Conservation (phyloP, 179 eudicot species). For the Camellia oleifera region DNA sequence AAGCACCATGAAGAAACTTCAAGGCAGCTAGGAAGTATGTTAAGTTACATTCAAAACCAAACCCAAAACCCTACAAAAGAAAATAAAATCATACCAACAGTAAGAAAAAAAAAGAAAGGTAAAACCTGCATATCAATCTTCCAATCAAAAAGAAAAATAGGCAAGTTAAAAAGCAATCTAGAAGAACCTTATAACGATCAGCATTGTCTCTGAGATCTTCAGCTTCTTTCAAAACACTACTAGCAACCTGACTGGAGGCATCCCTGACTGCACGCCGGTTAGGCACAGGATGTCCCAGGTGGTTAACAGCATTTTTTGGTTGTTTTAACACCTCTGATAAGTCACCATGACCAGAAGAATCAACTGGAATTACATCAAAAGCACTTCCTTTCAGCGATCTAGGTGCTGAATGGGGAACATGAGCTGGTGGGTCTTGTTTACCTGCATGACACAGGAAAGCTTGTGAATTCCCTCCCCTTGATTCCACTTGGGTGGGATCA, state of each 20-base stretch:
- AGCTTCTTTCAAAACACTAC: slow-evolving; percentile 41
- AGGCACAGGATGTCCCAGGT: slow-evolving; percentile 12
- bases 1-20: slow-evolving; percentile 54
- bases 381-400: slow-evolving; percentile 27
- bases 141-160: neutral
- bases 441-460: slow-evolving; percentile 19
- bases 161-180: neutral
- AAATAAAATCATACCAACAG: slow-evolving; percentile 12
- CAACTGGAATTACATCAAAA: slow-evolving; percentile 28
- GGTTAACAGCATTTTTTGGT: slow-evolving; percentile 12
- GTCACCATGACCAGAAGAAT: slow-evolving; percentile 25
- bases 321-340: slow-evolving; percentile 26
- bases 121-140: neutral
- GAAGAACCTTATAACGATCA: slow-evolving; percentile 45
- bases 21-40: slow-evolving; percentile 51
- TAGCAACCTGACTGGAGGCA: slow-evolving; percentile 28
- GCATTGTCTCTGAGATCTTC: slow-evolving; percentile 36
- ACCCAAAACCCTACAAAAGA: slow-evolving; percentile 40
- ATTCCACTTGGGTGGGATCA: slow-evolving; percentile 19
- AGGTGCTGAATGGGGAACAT: slow-evolving; percentile 15
- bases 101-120: neutral
- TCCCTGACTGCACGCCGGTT: slow-evolving; percentile 20
- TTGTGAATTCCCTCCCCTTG: slow-evolving; percentile 16
- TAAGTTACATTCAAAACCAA: slow-evolving; percentile 41
- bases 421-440: slow-evolving; percentile 19